These are phyloP conservation scores for Aspergillus novofumigatus DNA, from an alignment of 2,329 filamentous ascomycete genomes.

Conservation along the genomic window DNA sequence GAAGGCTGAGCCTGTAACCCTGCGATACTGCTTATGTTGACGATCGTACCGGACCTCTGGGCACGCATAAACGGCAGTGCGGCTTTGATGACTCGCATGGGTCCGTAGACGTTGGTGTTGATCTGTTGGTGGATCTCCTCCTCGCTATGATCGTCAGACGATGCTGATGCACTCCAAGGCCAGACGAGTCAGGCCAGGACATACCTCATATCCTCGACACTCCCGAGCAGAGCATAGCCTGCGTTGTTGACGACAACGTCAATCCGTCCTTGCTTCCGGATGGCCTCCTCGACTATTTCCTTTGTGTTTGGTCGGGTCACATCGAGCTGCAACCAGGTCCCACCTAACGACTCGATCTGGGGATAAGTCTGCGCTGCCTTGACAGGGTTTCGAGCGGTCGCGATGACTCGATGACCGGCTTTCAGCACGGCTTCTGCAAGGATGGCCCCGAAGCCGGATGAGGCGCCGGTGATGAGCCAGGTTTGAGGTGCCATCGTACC, in stretches of 20 bases:
- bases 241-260: conserved; percentile 15
- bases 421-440: conserved; percentile 44
- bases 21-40: conserved; percentile 47
- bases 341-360: conserved; percentile 6
- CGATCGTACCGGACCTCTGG: conserved; percentile 34
- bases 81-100: conserved; percentile 36
- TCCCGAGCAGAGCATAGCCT: conserved; percentile 17
- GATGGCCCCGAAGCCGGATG: conserved; percentile 49
- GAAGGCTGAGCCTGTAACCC: conserved; percentile 40
- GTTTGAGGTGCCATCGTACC: conserved; percentile 19
- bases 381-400: conserved; percentile 44
- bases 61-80: conserved; percentile 38
- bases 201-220: conserved; percentile 19
- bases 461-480: conserved; percentile 54
- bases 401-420: conserved; percentile 49
- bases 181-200: background rate
- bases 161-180: no score
- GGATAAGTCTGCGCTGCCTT: conserved; percentile 3
- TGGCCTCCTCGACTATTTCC: background rate
- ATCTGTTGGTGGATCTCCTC: conserved; percentile 15
- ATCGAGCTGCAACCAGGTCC: conserved; percentile 6
- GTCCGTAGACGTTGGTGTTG: conserved; percentile 42
- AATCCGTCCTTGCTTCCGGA: conserved; percentile 5
- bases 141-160: conserved; percentile 8
- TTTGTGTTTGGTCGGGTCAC: conserved; percentile 8